These are phyloP conservation scores for Plasmodium relictum DNA, from an alignment of 169 alveolate species.

Conservation along the genomic window DNA sequence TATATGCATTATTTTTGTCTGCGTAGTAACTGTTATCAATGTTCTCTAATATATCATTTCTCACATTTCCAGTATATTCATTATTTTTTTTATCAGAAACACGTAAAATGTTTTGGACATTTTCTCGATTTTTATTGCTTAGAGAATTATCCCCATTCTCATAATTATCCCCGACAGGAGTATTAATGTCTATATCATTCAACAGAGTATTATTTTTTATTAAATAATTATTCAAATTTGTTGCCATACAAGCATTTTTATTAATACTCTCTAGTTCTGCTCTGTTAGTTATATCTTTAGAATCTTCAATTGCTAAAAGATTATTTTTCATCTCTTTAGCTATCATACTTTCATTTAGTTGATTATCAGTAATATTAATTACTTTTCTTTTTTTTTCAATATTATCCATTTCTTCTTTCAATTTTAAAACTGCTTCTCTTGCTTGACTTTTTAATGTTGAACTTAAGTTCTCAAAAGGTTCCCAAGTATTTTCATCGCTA, in stretches of 20 bases:
- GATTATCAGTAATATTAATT: neutral
- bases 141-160: neutral
- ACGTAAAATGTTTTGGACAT: constrained; percentile 34
- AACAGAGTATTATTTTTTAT: constrained; percentile 15
- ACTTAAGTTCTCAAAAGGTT: constrained; percentile 75
- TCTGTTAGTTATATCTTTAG: constrained; percentile 4
- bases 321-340: neutral
- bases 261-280: neutral
- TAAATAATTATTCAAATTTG: neutral
- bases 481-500: constrained; percentile 76
- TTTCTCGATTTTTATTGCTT: constrained; percentile 22
- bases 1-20: constrained; percentile 11
- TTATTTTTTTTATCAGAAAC: constrained; percentile 31
- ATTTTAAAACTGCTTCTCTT: constrained; percentile 44
- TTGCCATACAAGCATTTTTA: constrained; percentile 4
- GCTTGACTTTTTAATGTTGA: constrained; percentile 57
- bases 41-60: constrained; percentile 16
- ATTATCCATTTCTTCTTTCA: constrained; percentile 33
- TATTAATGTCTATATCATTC: neutral
- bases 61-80: neutral
- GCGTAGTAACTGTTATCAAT: constrained; percentile 15
- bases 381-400: constrained; percentile 12
- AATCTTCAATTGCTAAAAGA: neutral
- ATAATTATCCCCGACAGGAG: neutral
- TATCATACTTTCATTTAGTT: neutral